Base-by-base conservation (phyloP, 2,329 filamentous ascomycete genomes). In the Aspergillus felis region DNA sequence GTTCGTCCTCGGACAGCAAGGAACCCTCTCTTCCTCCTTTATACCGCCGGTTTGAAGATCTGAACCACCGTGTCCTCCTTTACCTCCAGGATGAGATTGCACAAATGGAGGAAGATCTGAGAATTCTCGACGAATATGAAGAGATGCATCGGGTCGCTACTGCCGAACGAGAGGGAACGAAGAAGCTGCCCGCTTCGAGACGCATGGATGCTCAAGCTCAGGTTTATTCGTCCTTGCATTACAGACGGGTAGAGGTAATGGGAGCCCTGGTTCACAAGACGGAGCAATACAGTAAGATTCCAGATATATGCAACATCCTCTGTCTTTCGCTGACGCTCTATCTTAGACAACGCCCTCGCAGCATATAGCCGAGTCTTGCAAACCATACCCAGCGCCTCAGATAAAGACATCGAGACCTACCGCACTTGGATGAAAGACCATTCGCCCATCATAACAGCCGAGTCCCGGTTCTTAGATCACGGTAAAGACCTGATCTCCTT, bases 11-110 rank as follows among this genome's bases (percentile, higher is more conserved):
- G 3, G 61, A 63, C 28, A 62, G 67, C 49, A 66, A 67, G 10
- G 63, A 61, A 63, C 72, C 63, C 28, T 60, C 56, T 32, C 66
- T 74, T 12, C 68, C 73, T 3, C 90, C 91, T 1, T 82, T 96
- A 57, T 96, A 96, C 71, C 85, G 92, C 47, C 87, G 87, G 56
- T 97, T 97, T 67, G 87, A 90, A 69, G 82, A 85, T 10, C 77
- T 96, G 20, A 92, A 94, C 66, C 91, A 96, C 70, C 87, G 92
- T 2, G 77, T 96, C 2, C 77, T 97, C 2, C 79, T 96, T 0
- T 87, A 94, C 61, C 80, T 96, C 17, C 92, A 96, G 72, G 91
- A 96, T 68, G 91, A 96, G 71, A 84, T 96, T 20, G 81, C 82
- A 29, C 88, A 93, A 65, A 79, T 96, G 41, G 92, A 96, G 73